phyloP scores from a whole-genome alignment of 176 grass and related monocot genomes.

The Saccharum officinarum region DNA sequence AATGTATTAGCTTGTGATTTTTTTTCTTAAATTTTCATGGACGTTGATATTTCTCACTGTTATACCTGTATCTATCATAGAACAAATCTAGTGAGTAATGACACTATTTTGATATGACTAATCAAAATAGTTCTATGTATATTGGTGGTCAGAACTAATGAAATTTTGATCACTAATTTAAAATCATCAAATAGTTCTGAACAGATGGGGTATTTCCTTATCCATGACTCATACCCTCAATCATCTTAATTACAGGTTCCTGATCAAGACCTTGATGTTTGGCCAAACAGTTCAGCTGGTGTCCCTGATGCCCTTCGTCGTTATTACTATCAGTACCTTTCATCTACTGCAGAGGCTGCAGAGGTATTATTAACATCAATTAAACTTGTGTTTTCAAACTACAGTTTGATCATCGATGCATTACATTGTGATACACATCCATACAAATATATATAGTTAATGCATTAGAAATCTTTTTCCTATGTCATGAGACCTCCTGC shows the following conservation, averaged over 20 bases:
- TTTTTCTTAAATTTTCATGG: constrained; percentile 17
- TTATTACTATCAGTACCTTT: constrained; percentile 99
- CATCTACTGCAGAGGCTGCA: constrained; percentile 87
- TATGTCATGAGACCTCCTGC: not conserved
- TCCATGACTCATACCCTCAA: not conserved
- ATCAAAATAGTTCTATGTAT: not conserved
- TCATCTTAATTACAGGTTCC: constrained; percentile 59
- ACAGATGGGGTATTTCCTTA: not conserved
- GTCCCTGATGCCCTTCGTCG: constrained; percentile 90
- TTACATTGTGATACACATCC: not conserved
- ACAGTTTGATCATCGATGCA: not conserved
- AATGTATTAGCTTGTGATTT: constrained; percentile 23
- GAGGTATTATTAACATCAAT: constrained; percentile 54
- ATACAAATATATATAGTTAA: not conserved
- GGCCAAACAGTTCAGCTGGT: constrained; percentile 82
- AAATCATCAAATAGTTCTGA: not conserved
- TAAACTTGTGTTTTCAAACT: constrained; percentile 1
- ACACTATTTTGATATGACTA: constrained; percentile 17
- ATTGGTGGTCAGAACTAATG: not conserved
- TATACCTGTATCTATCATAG: not conserved
- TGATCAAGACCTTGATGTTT: constrained; percentile 91
- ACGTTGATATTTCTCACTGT: not conserved
- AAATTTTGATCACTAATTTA: constrained; percentile 7
- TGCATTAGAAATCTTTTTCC: not conserved
- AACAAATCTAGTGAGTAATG: not conserved